Evolutionary conservation across 1,284 basidiomycete species (phyloP).

Genomic region (Cryptococcus neoformans): DNA sequence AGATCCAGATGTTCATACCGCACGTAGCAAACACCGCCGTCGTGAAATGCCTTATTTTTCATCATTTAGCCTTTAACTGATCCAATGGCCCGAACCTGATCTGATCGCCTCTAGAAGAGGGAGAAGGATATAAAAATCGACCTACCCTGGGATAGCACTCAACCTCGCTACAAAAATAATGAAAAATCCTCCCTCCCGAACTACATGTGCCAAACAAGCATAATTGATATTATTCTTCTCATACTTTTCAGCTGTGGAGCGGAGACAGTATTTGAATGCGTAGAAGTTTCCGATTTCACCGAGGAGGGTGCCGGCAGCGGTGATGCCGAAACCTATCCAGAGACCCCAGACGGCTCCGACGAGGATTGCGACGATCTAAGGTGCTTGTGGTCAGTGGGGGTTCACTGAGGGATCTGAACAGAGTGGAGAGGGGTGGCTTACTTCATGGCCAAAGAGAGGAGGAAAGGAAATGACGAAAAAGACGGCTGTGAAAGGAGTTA

Average conservation of each 20-base stretch:
- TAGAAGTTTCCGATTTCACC: conserved; percentile 46
- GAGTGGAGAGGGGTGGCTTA: conserved; percentile 8
- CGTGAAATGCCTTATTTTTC: background rate
- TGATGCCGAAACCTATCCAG: conserved; percentile 40
- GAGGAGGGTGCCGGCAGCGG: conserved; percentile 38
- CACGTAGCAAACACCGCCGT: conserved; percentile 73
- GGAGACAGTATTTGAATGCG: conserved; percentile 52
- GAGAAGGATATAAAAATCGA: background rate
- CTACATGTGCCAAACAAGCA: conserved; percentile 70
- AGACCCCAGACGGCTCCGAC: conserved; percentile 47
- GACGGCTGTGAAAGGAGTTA: conserved; percentile 14
- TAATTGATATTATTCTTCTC: conserved; percentile 70
- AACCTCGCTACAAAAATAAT: conserved; percentile 69
- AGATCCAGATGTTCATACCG: conserved; percentile 66
- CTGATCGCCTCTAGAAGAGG: background rate
- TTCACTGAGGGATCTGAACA: conserved; percentile 4
- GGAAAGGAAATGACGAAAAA: conserved; percentile 48
- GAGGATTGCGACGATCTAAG: conserved; percentile 42
- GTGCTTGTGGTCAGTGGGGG: background rate
- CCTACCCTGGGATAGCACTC: conserved; percentile 70
- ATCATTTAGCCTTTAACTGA: background rate
- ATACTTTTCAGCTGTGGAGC: conserved; percentile 63
- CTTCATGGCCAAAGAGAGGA: conserved; percentile 46
- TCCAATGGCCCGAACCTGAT: background rate
- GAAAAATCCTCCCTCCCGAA: conserved; percentile 74